These are phyloP conservation scores for Potentilla sterilis DNA, from an alignment of 306 rosid genomes.

Conservation along the genomic window DNA sequence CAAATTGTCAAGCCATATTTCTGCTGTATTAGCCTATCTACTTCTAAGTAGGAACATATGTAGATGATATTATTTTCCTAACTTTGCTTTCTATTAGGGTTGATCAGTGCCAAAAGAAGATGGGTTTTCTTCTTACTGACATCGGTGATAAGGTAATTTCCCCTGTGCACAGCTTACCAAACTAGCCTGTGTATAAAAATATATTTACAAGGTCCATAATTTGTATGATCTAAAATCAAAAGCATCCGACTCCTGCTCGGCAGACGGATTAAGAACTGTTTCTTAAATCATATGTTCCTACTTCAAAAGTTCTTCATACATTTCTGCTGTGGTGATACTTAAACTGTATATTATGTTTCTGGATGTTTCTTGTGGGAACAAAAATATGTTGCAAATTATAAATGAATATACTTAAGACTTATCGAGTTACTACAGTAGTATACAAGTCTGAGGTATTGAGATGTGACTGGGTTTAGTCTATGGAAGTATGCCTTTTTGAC, in stretches of 20 bases:
- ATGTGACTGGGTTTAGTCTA: background rate
- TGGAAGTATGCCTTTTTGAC: background rate
- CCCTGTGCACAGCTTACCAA: slow-evolving; percentile 13
- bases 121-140: background rate
- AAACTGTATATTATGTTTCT: background rate
- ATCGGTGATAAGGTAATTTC: slow-evolving; percentile 41
- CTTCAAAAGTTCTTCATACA: background rate
- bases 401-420: background rate
- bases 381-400: background rate
- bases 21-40: background rate
- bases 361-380: background rate
- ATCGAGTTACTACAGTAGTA: background rate
- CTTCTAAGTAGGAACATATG: slow-evolving; percentile 3
- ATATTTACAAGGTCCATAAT: background rate
- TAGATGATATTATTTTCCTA: slow-evolving; percentile 18
- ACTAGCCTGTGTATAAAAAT: background rate
- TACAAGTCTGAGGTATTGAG: background rate
- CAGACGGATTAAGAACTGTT: background rate
- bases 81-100: slow-evolving; percentile 49
- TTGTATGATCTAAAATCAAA: background rate
- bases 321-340: background rate
- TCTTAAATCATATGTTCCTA: background rate
- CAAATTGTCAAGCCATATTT: background rate
- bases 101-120: slow-evolving; percentile 5
- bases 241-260: background rate